Base-by-base conservation (phyloP, 2,329 filamentous ascomycete genomes). In the Apiospora saccharicola region DNA sequence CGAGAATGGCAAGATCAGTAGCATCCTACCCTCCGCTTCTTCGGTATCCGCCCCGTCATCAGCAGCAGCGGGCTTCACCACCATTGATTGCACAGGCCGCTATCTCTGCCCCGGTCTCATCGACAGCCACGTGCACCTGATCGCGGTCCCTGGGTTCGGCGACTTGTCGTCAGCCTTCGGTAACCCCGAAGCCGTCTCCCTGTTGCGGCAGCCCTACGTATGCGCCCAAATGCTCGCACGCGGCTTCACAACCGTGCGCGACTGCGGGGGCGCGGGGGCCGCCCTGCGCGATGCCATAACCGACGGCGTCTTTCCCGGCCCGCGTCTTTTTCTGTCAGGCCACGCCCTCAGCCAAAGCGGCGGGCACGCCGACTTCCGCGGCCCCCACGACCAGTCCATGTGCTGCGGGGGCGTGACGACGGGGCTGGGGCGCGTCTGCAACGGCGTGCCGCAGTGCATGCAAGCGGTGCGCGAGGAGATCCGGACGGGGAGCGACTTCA, bases 211-310 rank as follows among this genome's bases (percentile, higher is more conserved):
- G 74, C 80, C 85, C 3, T 86, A 83, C 71, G 81, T 86, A 7
- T 82, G 80, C 51, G 75, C 79, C 26, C 81, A 86, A 71, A 89
- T 89, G 82, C 82, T 89, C 0, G 77, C 81, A 44, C 83, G 87
- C 24, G 87, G 88, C 3, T 89, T 89, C 78, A 89, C 88, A 1
- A 85, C 81, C 7, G 82, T 87, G 14, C 83, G 88, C 1, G 87
- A 90, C 76, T 88, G 85, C 73, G 88, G 86, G 1, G 88, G 88
- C 13, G 87, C 87, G 1, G 79, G 79, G 2, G 76, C 85, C 0
- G 84, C 87, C 0, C 78, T 90, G 30, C 85, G 85, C 74, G 80
- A 88, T 75, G 86, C 87, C 1, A 82, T 89, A 41, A 82, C 81
- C 1, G 86, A 89, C 69, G 83, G 84, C 1, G 81, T 88, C 0